Evolutionary conservation across 2,329 filamentous ascomycete species (phyloP).

Genomic region (Penicillium sp.): DNA sequence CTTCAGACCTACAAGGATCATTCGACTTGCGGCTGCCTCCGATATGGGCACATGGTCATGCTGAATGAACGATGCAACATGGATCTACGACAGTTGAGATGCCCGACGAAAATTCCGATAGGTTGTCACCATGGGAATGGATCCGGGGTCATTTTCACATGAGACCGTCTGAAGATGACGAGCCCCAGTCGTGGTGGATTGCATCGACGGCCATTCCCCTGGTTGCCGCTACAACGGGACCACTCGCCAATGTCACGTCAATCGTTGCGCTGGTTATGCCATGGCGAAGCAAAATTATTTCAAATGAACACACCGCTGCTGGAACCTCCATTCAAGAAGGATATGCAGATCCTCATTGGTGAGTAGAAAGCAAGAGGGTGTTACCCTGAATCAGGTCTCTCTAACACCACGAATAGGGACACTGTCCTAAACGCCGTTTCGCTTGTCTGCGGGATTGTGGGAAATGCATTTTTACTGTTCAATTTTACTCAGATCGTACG

Average conservation of each 20-base stretch:
- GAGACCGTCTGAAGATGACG: slow-evolving; percentile 45
- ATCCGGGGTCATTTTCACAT: slow-evolving; percentile 32
- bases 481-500: slow-evolving; percentile 81
- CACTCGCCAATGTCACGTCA: slow-evolving; percentile 82
- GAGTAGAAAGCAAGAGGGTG: slow-evolving; percentile 19
- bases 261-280: slow-evolving; percentile 80
- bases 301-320: slow-evolving; percentile 50
- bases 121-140: slow-evolving; percentile 19
- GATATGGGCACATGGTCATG: not conserved
- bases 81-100: slow-evolving; percentile 11
- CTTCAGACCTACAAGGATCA: not conserved
- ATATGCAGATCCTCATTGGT: slow-evolving; percentile 71
- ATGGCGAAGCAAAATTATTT: slow-evolving; percentile 63
- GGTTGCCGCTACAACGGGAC: slow-evolving; percentile 78
- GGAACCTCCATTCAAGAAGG: slow-evolving; percentile 52
- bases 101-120: not conserved
- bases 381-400: not conserved
- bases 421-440: slow-evolving; percentile 75
- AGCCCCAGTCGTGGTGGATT: slow-evolving; percentile 51
- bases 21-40: not conserved
- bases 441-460: slow-evolving; percentile 70
- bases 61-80: slow-evolving; percentile 19
- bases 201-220: slow-evolving; percentile 64
- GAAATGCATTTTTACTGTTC: slow-evolving; percentile 78
- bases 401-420: slow-evolving; percentile 51